Evolutionary conservation across 1,139 yeast genomes (phyloP).

Genomic region (Protomyces gravidus): DNA sequence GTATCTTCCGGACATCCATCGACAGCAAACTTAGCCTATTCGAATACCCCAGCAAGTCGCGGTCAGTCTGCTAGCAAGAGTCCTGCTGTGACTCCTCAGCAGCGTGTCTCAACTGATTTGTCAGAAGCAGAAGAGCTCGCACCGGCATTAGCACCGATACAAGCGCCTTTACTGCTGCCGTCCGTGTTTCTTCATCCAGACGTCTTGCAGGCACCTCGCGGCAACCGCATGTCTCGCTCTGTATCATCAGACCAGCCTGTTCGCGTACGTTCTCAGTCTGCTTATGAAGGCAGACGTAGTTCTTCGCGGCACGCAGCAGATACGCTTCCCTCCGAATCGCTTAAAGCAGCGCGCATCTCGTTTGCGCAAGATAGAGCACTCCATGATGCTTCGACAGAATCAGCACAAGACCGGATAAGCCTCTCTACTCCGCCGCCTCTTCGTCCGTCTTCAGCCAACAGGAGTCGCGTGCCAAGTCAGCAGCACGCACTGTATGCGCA

Average conservation of each 20-base stretch:
- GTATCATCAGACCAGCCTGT: background rate
- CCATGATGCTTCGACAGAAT: background rate
- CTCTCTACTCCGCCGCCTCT: background rate
- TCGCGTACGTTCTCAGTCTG: background rate
- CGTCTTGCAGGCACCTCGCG: background rate
- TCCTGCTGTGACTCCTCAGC: background rate
- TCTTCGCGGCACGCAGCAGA: background rate
- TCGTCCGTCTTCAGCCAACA: background rate
- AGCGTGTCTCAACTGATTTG: background rate
- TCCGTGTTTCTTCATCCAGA: background rate
- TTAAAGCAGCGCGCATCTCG: constrained; percentile 17
- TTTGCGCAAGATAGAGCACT: constrained; percentile 23
- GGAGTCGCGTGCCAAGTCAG: background rate
- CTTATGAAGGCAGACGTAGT: background rate
- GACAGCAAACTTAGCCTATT: background rate
- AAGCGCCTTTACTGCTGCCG: background rate
- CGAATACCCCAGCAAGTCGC: too few species aligned
- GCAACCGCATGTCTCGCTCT: background rate
- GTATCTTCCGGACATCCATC: background rate
- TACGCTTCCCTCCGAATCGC: background rate
- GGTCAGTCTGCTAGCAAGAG: background rate
- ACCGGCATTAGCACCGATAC: background rate
- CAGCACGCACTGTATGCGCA: background rate
- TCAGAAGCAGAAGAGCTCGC: background rate
- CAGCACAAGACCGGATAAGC: background rate